phyloP scores from a whole-genome alignment of 1,284 basidiomycete species.

The Abortiporus biennis region DNA sequence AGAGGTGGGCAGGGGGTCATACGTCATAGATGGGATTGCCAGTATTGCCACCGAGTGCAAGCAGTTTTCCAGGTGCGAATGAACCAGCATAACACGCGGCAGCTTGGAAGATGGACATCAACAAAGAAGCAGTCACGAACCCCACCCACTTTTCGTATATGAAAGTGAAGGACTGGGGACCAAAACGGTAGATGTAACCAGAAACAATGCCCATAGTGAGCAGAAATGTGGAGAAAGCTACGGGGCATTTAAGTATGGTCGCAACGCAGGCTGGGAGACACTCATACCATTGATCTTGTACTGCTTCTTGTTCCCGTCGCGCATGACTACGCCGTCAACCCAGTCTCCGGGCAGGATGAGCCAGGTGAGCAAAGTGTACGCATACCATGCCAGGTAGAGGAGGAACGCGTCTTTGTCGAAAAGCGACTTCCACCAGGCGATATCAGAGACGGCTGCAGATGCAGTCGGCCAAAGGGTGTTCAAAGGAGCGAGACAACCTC shows the following conservation, averaged over 20 bases:
- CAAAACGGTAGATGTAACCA: slow-evolving; percentile 69
- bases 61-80: slow-evolving; percentile 62
- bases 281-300: slow-evolving; percentile 94
- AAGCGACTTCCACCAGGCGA: slow-evolving; percentile 63
- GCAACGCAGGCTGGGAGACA: neutral
- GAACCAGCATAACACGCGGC: slow-evolving; percentile 70
- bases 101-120: slow-evolving; percentile 78
- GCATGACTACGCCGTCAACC: slow-evolving; percentile 74
- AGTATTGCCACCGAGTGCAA: slow-evolving; percentile 90
- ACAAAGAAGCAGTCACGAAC: slow-evolving; percentile 77
- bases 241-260: neutral
- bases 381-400: slow-evolving; percentile 88
- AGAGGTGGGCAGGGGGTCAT: slow-evolving; percentile 24
- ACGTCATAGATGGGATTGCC: slow-evolving; percentile 91
- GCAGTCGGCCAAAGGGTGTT: slow-evolving; percentile 39
- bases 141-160: slow-evolving; percentile 92
- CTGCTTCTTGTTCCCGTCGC: slow-evolving; percentile 71
- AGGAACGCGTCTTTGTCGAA: slow-evolving; percentile 77
- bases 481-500: slow-evolving; percentile 65
- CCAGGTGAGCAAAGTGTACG: slow-evolving; percentile 83
- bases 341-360: slow-evolving; percentile 80
- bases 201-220: slow-evolving; percentile 67
- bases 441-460: slow-evolving; percentile 39
- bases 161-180: slow-evolving; percentile 81
- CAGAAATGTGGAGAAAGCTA: slow-evolving; percentile 86